phyloP scores from a whole-genome alignment of 768 basidiomycete genomes.

The Suillus bovinus region DNA sequence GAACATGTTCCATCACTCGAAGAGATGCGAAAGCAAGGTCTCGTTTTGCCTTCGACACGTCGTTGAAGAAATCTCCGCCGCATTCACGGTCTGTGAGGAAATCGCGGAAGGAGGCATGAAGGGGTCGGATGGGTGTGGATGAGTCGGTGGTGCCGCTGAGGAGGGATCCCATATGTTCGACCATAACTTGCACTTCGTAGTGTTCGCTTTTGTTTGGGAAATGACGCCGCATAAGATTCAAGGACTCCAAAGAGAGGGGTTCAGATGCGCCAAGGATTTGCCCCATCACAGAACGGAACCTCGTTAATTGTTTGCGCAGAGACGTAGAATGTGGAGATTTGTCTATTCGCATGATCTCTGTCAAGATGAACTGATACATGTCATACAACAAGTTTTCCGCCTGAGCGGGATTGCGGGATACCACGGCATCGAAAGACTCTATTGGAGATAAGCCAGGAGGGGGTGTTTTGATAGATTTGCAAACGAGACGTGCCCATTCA shows the following conservation, averaged over 20 bases:
- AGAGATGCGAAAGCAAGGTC: neutral
- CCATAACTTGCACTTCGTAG: neutral
- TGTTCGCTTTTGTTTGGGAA: neutral
- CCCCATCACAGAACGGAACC: neutral
- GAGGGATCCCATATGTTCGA: neutral
- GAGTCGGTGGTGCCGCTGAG: neutral
- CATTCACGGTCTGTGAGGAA: neutral
- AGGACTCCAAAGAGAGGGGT: neutral
- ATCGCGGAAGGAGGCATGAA: neutral
- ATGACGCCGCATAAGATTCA: neutral
- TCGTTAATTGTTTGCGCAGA: neutral
- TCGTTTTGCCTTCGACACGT: neutral
- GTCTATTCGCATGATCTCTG: neutral
- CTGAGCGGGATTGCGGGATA: neutral
- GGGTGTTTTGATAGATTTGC: neutral
- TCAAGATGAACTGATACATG: neutral
- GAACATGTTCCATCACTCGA: neutral
- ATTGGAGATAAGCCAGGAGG: neutral
- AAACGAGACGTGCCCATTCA: neutral
- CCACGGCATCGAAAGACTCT: neutral
- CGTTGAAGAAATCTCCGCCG: neutral
- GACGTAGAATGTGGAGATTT: neutral
- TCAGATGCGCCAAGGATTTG: neutral
- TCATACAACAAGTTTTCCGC: neutral
- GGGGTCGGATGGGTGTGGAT: neutral